Percentiles rank a stretch among this genome's conserved stretches.
Evolutionary conservation across 176 grass and related monocot species (phyloP).

Genomic region (Melocanna baccifera): DNA sequence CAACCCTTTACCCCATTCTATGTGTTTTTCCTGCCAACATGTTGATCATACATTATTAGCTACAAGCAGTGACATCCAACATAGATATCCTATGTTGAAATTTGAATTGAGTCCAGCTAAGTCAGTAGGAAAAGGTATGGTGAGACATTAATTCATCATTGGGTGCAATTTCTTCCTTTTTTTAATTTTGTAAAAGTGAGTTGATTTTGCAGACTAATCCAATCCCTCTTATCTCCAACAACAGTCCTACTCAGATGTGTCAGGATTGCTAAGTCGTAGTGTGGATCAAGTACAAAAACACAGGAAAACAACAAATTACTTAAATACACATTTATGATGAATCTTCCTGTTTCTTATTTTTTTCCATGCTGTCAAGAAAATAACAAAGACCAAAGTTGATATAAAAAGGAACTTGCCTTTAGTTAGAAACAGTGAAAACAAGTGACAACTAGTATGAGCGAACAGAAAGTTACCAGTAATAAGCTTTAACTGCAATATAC

Average conservation of each 20-base stretch:
- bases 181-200: neutral
- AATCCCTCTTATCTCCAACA: neutral
- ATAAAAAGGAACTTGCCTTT: neutral
- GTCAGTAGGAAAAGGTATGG: neutral
- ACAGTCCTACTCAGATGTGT: neutral
- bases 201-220: neutral
- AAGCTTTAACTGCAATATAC: neutral
- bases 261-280: neutral
- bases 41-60: constrained; percentile 13
- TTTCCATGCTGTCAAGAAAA: neutral
- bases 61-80: neutral
- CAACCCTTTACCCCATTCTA: constrained; percentile 94
- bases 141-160: neutral
- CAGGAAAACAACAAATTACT: neutral
- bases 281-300: neutral
- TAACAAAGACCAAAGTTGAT: neutral
- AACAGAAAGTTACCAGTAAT: neutral
- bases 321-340: neutral
- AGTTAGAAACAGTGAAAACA: neutral
- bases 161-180: neutral
- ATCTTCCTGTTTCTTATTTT: neutral
- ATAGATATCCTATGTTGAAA: constrained; percentile 8
- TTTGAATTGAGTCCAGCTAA: neutral
- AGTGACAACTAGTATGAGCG: neutral
- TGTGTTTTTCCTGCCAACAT: constrained; percentile 56